Evolutionary conservation across 768 basidiomycete genomes (phyloP).

Genomic region (Pholiota microspora): DNA sequence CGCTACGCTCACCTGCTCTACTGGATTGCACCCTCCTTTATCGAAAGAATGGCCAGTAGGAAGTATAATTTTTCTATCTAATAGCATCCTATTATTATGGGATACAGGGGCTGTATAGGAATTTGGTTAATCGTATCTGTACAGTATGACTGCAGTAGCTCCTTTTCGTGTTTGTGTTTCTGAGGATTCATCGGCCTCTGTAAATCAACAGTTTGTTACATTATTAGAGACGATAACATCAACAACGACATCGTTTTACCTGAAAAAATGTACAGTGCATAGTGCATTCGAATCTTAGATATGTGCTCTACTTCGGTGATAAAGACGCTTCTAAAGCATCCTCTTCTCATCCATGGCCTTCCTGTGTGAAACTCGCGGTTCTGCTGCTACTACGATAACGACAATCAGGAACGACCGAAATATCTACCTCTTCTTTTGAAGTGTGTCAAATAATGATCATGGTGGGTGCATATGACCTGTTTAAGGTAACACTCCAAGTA

Average conservation of each 20-base stretch:
- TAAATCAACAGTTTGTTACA: not conserved
- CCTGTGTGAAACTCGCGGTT: not conserved
- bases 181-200: not conserved
- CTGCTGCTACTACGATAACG: not conserved
- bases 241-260: not conserved
- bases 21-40: slow-evolving; percentile 58
- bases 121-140: not conserved
- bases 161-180: not conserved
- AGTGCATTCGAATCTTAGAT: not conserved
- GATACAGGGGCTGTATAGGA: not conserved
- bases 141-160: not conserved
- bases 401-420: not conserved
- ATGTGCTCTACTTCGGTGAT: not conserved
- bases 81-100: not conserved
- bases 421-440: no score
- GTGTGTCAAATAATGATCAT: no score
- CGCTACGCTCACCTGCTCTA: slow-evolving; percentile 53
- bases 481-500: no score
- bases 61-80: slow-evolving; percentile 58
- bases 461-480: no score
- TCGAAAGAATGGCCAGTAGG: slow-evolving; percentile 55
- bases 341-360: not conserved
- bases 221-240: not conserved
- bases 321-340: not conserved
- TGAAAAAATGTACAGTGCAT: not conserved